phyloP scores from a whole-genome alignment of 192 early-diverging fungal genomes.

The Helicostylum pulchrum region DNA sequence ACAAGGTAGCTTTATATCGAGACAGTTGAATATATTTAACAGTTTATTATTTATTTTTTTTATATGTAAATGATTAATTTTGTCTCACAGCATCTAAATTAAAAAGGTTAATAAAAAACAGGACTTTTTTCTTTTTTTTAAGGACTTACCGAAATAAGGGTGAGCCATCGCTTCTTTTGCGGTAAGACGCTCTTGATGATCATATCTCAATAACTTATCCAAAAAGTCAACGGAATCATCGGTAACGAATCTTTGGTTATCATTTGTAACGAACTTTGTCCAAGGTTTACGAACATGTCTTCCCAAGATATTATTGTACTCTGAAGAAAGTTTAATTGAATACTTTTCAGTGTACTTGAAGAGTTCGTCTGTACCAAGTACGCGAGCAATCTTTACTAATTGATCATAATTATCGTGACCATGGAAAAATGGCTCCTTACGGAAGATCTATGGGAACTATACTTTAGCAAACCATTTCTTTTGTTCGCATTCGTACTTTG shows the following conservation, averaged over 20 bases:
- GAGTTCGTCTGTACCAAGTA: constrained; percentile 95
- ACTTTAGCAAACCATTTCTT: too few relatives aligned
- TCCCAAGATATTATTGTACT: constrained; percentile 93
- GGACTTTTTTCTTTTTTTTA: neutral
- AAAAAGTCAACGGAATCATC: constrained; percentile 87
- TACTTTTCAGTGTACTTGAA: constrained; percentile 94
- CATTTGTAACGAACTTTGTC: constrained; percentile 77
- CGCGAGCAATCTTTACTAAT: constrained; percentile 97
- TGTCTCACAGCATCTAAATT: constrained; percentile 10
- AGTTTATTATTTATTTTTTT: neutral
- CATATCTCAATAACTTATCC: constrained; percentile 87
- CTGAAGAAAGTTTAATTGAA: constrained; percentile 84
- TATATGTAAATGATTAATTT: neutral
- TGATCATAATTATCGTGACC: constrained; percentile 99
- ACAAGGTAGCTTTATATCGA: too few relatives aligned
- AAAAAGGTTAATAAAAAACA: neutral
- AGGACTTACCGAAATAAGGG: constrained; percentile 61
- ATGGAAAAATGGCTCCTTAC: constrained; percentile 99
- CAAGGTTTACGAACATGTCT: constrained; percentile 79
- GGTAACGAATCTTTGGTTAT: constrained; percentile 81
- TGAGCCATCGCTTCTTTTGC: constrained; percentile 86
- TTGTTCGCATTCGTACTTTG: too few relatives aligned
- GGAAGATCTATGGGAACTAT: constrained; percentile 76
- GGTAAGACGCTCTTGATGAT: constrained; percentile 87
- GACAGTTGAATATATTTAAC: neutral